Base-by-base conservation (phyloP, 169 alveolate genomes). In the Theileria luwenshuni region DNA sequence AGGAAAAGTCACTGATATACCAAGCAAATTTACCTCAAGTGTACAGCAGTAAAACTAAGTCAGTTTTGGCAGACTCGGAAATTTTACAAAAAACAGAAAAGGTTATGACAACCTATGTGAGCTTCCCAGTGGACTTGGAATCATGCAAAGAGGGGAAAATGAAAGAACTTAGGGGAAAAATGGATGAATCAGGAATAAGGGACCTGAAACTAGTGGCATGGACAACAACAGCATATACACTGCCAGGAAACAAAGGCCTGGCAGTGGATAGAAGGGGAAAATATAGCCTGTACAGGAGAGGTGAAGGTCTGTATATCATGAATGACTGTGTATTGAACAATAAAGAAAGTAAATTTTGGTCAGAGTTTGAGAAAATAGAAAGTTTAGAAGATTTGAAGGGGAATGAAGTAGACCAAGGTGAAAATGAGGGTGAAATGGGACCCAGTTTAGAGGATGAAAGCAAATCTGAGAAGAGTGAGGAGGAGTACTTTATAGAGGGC, bases 191-290 rank as follows among this genome's bases (percentile, higher is more conserved):
- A 63, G 83, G 67, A 23, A 41, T 79, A 38, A 72, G 38, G 28
- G 76, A 48, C 59, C 70, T 79, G 5, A 23, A 63, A 61, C 43
- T 91, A 43, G 83, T 83, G 33, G 73, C 86, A 28, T 91, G 91
- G 91, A 86, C 95, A 8, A 88, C 92, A 38, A 65, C 81, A 30
- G 91, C 92, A 10, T 91, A 89, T 84, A 91, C 95, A 8, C 51
- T 91, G 33, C 92, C 91, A 8, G 93, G 91, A 3, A 91, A 87
- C 69, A 68, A 86, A 23, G 94, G 92, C 8, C 51, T 83, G 43
- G 83, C 83, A 21, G 69, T 88, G 42, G 41, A 84, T 69, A 51
- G 75, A 25, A n/a, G 32, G 0, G 64, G 76, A 33, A 80, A 56
- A 2, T 87, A 87, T 45, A 51, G 43, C 45, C 61, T 83, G 25